Conservation (phyloP, 257 asterid genomes). For the Solanum rostratum region DNA sequence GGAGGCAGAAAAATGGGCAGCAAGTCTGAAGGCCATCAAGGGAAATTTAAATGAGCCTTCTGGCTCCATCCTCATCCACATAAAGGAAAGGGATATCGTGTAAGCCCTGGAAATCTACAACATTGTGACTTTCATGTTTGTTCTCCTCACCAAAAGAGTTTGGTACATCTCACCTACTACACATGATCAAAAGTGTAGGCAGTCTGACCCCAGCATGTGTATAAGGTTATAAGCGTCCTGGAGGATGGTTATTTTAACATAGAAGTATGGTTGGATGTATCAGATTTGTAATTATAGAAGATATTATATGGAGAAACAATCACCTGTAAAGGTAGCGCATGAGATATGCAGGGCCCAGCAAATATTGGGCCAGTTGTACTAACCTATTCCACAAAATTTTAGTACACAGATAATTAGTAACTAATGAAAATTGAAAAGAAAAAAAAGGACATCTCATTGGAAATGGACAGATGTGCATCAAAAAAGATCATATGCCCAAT, state of each 20-base stretch:
- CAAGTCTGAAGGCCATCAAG: not conserved
- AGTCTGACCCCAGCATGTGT: not conserved
- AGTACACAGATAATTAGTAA: not conserved
- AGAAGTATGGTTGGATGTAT: not conserved
- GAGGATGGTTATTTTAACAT: not conserved
- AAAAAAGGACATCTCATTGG: not conserved
- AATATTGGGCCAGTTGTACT: slow-evolving; percentile 81
- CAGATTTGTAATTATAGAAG: not conserved
- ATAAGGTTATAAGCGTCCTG: not conserved
- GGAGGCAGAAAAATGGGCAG: not conserved
- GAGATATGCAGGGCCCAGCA: slow-evolving; percentile 77
- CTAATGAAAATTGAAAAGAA: not conserved
- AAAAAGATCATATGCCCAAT: not conserved
- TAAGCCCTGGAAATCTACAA: not conserved
- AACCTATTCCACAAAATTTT: slow-evolving; percentile 29
- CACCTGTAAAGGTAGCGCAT: slow-evolving; percentile 62
- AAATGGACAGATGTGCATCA: not conserved
- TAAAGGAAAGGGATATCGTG: not conserved
- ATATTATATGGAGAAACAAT: not conserved
- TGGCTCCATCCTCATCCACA: not conserved
- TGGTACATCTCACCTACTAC: not conserved
- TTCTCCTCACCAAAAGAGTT: not conserved
- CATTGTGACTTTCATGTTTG: not conserved
- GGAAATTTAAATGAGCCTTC: not conserved
- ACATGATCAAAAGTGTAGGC: not conserved